These are phyloP conservation scores for Helianthus annuus DNA, from an alignment of 129 eudicot species.

Conservation along the genomic window DNA sequence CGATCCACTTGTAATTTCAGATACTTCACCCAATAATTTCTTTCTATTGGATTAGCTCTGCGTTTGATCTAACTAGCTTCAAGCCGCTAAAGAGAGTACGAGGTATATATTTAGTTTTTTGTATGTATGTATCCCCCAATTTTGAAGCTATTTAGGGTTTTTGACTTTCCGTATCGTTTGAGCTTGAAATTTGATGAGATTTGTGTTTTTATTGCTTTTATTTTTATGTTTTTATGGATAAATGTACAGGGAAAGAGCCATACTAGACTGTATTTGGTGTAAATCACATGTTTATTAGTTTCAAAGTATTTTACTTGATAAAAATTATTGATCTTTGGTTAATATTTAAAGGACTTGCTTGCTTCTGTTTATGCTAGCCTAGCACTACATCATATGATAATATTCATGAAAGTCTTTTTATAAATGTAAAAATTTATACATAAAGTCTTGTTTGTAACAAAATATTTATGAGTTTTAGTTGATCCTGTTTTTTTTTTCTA, in stretches of 20 bases:
- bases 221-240: conserved; percentile 10
- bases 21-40: background rate
- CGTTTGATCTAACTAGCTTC: conserved; percentile 25
- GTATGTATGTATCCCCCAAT: conserved; percentile 9
- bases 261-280: no score
- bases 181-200: conserved; percentile 12
- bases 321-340: background rate
- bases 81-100: background rate
- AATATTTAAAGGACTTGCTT: background rate
- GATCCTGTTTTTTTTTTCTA: background rate
- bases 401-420: no score
- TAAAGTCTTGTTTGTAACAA: no score
- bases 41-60: background rate
- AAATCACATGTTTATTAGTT: background rate
- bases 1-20: conserved; percentile 22
- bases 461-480: no score
- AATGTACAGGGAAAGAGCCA: no score
- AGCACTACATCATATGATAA: background rate
- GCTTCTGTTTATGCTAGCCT: background rate
- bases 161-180: background rate
- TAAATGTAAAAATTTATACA: no score
- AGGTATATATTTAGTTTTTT: conserved; percentile 14
- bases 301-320: background rate
- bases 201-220: background rate
- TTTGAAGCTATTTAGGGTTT: background rate